Base-by-base conservation (phyloP, 768 basidiomycete species). In the Cystofilobasidium bisporidii region DNA sequence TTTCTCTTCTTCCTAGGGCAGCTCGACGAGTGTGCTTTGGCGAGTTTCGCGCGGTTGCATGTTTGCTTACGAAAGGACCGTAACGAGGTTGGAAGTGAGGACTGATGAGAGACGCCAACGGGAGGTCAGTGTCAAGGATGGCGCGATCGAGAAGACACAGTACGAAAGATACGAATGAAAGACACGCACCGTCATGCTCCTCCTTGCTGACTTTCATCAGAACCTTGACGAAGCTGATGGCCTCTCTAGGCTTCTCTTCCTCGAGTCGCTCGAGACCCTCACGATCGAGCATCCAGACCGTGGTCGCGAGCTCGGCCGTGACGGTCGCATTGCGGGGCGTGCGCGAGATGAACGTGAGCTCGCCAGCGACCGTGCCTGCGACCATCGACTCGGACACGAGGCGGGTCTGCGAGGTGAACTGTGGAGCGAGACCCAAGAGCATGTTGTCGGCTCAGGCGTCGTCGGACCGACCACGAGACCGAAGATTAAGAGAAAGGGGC, bases 281-380 rank as follows among this genome's bases (percentile, higher is more conserved):
- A 3, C 75, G 78, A 68, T 83, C 84, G 55, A 98, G 77, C 77
- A 82, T 86, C 94, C 94, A 99, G 61, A 98, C 71, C 18, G 86
- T 83, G 10, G 84, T 86, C 11, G 85, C 81, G 6, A 84, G 81
- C 76, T 97, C 94, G 3, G 87, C 89, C 0, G 86, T 79, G 41
- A 89, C 89, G 5, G 87, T 89, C 30, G 92, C 87, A 74, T 96
- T 98, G 58, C 94, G 81, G 22, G 84, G 81, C 24, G 86, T 80
- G 26, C 84, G 85, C 12, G 91, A 86, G 17, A 99, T 79, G 43
- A 87, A 88, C 0, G 89, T 86, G 62, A 99, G 76, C 77, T 97
- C 94, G 0, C 94, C 94, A 14, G 93, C 90, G 2, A 97, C 79
- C 0, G 91, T 91, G 2, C 92, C 93, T 14, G 53, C 53, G 30